Evolutionary conservation across 2,329 filamentous ascomycete species (phyloP).

Genomic region (Byssothecium circinans): DNA sequence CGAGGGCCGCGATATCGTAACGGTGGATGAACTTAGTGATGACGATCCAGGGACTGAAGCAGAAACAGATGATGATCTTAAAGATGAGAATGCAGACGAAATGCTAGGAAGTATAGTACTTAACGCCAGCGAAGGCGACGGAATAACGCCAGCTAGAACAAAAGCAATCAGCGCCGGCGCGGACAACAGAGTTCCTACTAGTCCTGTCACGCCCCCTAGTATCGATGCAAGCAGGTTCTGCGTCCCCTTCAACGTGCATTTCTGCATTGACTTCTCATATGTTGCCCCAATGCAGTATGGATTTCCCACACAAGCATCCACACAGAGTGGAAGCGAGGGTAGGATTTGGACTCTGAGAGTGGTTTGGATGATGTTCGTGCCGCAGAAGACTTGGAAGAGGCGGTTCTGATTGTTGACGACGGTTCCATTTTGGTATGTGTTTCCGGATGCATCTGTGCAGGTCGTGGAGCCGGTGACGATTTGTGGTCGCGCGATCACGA

Average conservation of each 20-base stretch:
- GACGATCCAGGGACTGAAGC: not conserved
- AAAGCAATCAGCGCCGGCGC: constrained; percentile 3
- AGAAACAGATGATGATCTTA: not conserved
- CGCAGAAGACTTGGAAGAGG: constrained; percentile 14
- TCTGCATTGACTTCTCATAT: constrained; percentile 5
- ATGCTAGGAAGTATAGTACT: not conserved
- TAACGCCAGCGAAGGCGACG: not conserved
- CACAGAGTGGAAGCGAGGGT: constrained; percentile 6
- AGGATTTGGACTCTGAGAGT: constrained; percentile 1
- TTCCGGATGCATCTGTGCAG: constrained; percentile 12
- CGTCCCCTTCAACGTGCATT: constrained; percentile 12
- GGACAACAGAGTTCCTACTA: not conserved
- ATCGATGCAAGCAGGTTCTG: not conserved
- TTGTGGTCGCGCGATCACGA: constrained; percentile 9
- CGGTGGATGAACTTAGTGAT: not conserved
- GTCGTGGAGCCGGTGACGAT: constrained; percentile 6
- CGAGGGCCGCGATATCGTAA: not conserved
- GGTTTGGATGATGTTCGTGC: constrained; percentile 6
- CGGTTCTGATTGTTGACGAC: constrained; percentile 2
- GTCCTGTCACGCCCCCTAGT: not conserved
- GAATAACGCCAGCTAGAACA: not conserved
- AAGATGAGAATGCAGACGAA: not conserved
- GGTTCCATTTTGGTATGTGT: constrained; percentile 12
- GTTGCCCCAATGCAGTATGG: constrained; percentile 12
- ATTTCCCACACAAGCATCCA: constrained; percentile 6